These are phyloP conservation scores for Labyrinthula sp. DNA, from an alignment of 352 stramenopile species.

Conservation along the genomic window DNA sequence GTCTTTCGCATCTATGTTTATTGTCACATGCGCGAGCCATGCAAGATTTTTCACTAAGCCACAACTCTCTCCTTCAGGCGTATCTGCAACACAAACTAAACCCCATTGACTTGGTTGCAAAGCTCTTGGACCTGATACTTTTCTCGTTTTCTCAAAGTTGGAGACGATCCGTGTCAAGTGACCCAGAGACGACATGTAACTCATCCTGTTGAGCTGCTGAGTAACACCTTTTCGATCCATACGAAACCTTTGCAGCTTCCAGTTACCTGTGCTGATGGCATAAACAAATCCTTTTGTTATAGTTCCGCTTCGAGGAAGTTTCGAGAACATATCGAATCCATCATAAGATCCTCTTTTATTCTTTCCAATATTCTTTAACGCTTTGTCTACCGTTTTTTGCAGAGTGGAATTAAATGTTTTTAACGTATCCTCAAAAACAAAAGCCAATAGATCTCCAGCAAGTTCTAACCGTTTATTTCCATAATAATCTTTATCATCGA, in stretches of 20 bases:
- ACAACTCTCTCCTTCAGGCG: slow-evolving; percentile 93
- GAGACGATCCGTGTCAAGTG: slow-evolving; percentile 99
- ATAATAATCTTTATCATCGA: slow-evolving; percentile 99
- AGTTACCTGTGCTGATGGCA: slow-evolving; percentile 81
- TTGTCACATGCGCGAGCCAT: slow-evolving; percentile 84
- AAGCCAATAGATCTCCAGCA: slow-evolving; percentile 80
- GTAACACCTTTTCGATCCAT: slow-evolving; percentile 82
- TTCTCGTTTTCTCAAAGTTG: slow-evolving; percentile 96
- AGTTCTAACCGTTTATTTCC: slow-evolving; percentile 98
- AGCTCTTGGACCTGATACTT: slow-evolving; percentile 85
- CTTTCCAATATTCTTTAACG: slow-evolving; percentile 43
- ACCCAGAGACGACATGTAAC: slow-evolving; percentile 90
- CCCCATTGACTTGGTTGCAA: slow-evolving; percentile 95
- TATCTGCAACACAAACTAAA: slow-evolving; percentile 95
- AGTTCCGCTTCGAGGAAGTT: too few species aligned
- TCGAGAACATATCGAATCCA: slow-evolving; percentile 1
- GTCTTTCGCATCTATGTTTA: slow-evolving; percentile 52
- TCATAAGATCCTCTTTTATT: neutral
- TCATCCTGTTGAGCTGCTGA: slow-evolving; percentile 84
- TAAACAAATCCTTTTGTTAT: slow-evolving; percentile 58
- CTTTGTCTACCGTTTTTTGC: too few species aligned
- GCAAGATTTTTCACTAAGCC: slow-evolving; percentile 97
- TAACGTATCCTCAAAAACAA: slow-evolving; percentile 97
- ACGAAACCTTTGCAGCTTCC: slow-evolving; percentile 95
- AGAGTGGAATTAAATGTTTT: slow-evolving; percentile 96